phyloP scores from a whole-genome alignment of 2,329 filamentous ascomycete genomes.

The Diaporthe vaccinii region DNA sequence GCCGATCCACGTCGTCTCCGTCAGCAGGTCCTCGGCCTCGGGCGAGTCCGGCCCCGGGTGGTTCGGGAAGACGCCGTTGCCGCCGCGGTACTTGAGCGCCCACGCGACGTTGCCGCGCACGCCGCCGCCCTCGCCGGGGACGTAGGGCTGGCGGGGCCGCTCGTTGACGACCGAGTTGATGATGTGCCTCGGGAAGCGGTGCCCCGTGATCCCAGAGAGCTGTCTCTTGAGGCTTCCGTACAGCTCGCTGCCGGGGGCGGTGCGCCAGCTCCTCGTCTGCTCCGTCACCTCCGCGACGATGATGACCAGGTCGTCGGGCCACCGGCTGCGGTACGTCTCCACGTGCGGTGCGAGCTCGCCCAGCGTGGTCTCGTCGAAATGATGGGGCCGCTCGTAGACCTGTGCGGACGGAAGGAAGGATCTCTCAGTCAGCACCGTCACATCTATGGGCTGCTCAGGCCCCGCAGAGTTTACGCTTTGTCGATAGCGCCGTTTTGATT shows the following conservation, averaged over 20 bases:
- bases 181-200: background rate
- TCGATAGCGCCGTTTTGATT: background rate
- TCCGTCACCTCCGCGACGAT: background rate
- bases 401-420: background rate
- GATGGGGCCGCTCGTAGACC: background rate
- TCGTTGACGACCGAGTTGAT: background rate
- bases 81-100: constrained; percentile 1
- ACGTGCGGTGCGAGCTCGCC: background rate
- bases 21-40: background rate
- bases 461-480: background rate
- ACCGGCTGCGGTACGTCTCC: background rate
- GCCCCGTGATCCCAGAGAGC: background rate
- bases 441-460: background rate
- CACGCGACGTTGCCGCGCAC: background rate
- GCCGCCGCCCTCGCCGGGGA: background rate
- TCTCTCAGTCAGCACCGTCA: constrained; percentile 1
- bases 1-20: background rate
- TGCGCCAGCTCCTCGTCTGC: background rate
- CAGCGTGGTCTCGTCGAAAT: background rate
- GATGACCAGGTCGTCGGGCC: background rate
- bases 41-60: background rate
- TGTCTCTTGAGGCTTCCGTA: background rate
- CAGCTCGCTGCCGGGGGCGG: background rate
- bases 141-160: background rate
- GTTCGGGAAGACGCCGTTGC: background rate